Evolutionary conservation across 345 rosid species (phyloP).

Genomic region (Geranium brycei): DNA sequence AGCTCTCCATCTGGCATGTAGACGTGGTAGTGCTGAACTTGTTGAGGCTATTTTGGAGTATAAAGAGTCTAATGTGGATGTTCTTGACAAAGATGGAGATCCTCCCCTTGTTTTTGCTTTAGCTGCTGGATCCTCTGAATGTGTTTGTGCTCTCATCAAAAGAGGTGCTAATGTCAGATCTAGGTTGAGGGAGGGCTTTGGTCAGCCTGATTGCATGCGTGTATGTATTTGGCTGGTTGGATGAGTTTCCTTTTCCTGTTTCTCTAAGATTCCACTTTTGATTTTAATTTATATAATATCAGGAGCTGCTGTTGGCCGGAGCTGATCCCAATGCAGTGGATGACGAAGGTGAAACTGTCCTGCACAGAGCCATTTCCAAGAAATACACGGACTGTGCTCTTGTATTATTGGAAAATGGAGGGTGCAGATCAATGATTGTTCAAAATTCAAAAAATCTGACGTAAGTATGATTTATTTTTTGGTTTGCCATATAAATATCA

Average conservation of each 20-base stretch:
- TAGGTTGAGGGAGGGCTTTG: conserved; percentile 74
- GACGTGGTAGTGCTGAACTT: conserved; percentile 83
- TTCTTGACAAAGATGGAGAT: conserved; percentile 87
- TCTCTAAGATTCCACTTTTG: conserved; percentile 1
- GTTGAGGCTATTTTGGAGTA: conserved; percentile 67
- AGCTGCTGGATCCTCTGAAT: conserved; percentile 94
- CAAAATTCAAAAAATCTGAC: conserved; percentile 66
- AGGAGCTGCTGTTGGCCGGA: conserved; percentile 92
- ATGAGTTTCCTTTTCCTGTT: neutral
- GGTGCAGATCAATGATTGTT: conserved; percentile 75
- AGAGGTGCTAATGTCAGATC: conserved; percentile 78
- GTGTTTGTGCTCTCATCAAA: conserved; percentile 75
- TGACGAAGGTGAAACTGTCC: conserved; percentile 96
- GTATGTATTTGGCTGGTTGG: conserved; percentile 36
- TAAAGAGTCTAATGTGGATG: conserved; percentile 60
- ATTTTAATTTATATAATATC: conserved; percentile 11
- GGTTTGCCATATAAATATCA: neutral
- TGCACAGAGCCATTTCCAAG: conserved; percentile 79
- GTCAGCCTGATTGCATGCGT: conserved; percentile 97
- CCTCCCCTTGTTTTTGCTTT: conserved; percentile 98
- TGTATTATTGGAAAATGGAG: conserved; percentile 81
- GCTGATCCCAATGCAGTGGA: conserved; percentile 97
- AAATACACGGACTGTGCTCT: conserved; percentile 87
- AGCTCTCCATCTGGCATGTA: conserved; percentile 92
- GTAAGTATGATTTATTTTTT: conserved; percentile 29